Base-by-base conservation (phyloP, 1,139 yeast species). In the Saccharomyces hybrid region DNA sequence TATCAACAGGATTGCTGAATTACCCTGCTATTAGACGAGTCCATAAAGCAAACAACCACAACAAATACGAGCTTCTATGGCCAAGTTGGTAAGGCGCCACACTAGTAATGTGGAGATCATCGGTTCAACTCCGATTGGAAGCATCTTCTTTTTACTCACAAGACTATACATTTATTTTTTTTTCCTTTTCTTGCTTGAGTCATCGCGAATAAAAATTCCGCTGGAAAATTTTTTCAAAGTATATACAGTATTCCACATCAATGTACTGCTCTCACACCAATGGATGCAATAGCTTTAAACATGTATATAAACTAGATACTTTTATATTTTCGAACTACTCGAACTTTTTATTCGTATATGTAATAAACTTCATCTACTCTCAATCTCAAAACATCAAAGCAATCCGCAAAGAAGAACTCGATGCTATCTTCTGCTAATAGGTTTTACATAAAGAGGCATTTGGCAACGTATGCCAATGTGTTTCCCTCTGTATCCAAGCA, bases 81-180 rank as follows among this genome's bases (percentile, higher is more conserved):
- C 88, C 88, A 83, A 84, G 88, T 83, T 83, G 89, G 88, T n/a
- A n/a, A n/a, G n/a, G n/a, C n/a, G n/a, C 86, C 82, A 82, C 88
- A 84, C 89, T 84, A 83, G 88, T 83, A 83, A 83, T 84, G 88
- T 82, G 83, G 86, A 84, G 88, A 83, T n/a, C n/a, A n/a, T n/a
- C n/a, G n/a, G n/a, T n/a, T n/a, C n/a, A n/a, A n/a, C n/a, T n/a
- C n/a, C n/a, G 50, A 42, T 32, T 48, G 50, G 50, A 48, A 48
- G 50, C 50, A 48, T 48, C 16, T 29, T 2, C 3, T 19, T 19
- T 19, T 19, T 19, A 2, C 23, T 2, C 2, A 3, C 23, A 19
- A 19, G n/a, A n/a, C n/a, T n/a, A 28, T 29, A 19, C 3, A 19
- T 14, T 9, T 52, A 52, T 58, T 49, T 51, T 23, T 29, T 26